Percentiles rank a stretch among this genome's conserved stretches.
Evolutionary conservation across 169 alveolate species (phyloP).

Genomic region (Plasmodium gallinaceum): DNA sequence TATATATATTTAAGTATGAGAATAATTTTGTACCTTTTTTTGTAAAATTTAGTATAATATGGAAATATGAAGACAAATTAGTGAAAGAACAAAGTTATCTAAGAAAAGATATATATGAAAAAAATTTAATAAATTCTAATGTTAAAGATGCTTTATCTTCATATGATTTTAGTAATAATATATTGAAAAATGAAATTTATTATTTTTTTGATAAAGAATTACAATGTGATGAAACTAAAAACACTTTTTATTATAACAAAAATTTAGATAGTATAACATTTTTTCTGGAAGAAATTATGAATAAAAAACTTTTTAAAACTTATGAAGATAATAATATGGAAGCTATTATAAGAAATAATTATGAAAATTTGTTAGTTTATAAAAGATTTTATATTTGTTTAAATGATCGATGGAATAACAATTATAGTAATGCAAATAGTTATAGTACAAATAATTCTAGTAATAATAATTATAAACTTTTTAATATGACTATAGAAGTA

Average conservation of each 20-base stretch:
- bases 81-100: not conserved
- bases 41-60: constrained; percentile 16
- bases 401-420: not conserved
- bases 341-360: not conserved
- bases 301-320: constrained; percentile 8
- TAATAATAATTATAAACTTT: constrained; percentile 8
- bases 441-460: not conserved
- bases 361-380: constrained; percentile 13
- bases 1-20: constrained; percentile 46
- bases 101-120: not conserved
- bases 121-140: not conserved
- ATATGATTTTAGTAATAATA: not conserved
- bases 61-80: not conserved
- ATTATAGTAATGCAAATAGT: not conserved
- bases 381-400: constrained; percentile 35
- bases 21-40: not conserved
- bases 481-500: constrained; percentile 7
- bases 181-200: constrained; percentile 4
- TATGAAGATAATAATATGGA: not conserved
- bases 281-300: constrained; percentile 17
- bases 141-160: not conserved
- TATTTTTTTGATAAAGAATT: constrained; percentile 27
- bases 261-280: constrained; percentile 1
- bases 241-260: not conserved
- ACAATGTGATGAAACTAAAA: not conserved